Evolutionary conservation across 352 stramenopile species (phyloP).

Genomic region (Vaucheria bursata): DNA sequence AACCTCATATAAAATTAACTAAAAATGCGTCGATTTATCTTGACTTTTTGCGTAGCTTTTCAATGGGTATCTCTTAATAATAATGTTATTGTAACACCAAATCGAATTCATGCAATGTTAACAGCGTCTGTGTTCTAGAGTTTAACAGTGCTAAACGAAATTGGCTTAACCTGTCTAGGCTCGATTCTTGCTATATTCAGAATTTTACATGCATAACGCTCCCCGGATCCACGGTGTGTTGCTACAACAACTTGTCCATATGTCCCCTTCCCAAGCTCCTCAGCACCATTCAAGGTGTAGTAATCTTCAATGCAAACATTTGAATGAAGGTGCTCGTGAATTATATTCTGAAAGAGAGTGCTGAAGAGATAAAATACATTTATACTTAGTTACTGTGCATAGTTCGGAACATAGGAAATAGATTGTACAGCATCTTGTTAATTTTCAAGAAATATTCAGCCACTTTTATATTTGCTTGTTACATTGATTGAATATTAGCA

Average conservation of each 20-base stretch:
- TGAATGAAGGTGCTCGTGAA: slow-evolving; percentile 31
- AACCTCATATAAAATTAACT: no score
- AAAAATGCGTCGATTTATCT: no score
- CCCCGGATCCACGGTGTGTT: slow-evolving; percentile 32
- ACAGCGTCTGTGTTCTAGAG: no score
- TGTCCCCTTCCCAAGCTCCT: slow-evolving; percentile 41
- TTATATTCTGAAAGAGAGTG: slow-evolving; percentile 36
- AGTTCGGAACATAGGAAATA: background rate
- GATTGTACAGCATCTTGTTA: slow-evolving; percentile 1
- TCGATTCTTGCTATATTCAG: slow-evolving; percentile 40
- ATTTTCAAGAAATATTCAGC: background rate
- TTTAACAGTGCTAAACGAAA: background rate
- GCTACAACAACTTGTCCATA: slow-evolving; percentile 40
- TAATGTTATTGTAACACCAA: no score
- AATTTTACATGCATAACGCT: slow-evolving; percentile 40
- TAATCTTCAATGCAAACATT: slow-evolving; percentile 34
- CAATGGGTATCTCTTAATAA: no score
- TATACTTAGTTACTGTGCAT: background rate
- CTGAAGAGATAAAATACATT: background rate
- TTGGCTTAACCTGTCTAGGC: slow-evolving; percentile 12
- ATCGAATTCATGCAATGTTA: no score
- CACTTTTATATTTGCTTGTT: background rate
- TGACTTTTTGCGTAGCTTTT: no score
- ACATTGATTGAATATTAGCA: no score
- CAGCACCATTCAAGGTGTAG: slow-evolving; percentile 35